Base-by-base conservation (phyloP, 83 land plant species). In the Larix sibirica region DNA sequence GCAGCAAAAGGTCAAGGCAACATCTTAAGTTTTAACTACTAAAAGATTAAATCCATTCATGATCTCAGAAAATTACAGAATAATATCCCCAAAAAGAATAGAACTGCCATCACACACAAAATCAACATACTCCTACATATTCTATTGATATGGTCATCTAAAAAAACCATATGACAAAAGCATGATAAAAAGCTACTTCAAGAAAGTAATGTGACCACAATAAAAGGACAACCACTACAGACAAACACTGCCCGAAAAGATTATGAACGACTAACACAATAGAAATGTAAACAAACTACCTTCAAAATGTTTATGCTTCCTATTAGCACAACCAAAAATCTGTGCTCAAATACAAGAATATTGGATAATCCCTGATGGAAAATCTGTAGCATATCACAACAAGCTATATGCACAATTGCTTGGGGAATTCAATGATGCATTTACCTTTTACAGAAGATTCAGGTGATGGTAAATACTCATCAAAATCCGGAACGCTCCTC, bases 401-500 rank as follows among this genome's bases (percentile, higher is more conserved):
- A 33, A 33, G 36, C 36, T 33, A 33, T 33, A 33, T 33, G 36
- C 36, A 33, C 2, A 33, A 33, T 33, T 33, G 36, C 36, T 33
- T 33, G 3, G 36, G 36, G 3, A 33, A 33, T 33, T 33, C 36
- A 33, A 33, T 33, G 36, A 33, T 33, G 12, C 16, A 17, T 26
- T 24, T 75, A 92, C 93, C 93, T 83, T 50, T 86, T 7, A 79
- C 58, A 66, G 89, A 85, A 24, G 87, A 85, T 38, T 82, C 79
- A 13, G 86, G 82, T 0, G 38, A 44, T 6, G 81, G 33, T 13
- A 77, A 77, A 54, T 65, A 76, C 44, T 83, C 82, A 6, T 81
- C 83, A 31, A 26, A 66, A 21, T 26, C 79, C 18, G 88, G 88
- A 79, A 94, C 83, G 18, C 84, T 85, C 85, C 86, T 94, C 95